These are phyloP conservation scores for Oryza longistaminata DNA, from an alignment of 176 grass and related monocot species.

Conservation along the genomic window DNA sequence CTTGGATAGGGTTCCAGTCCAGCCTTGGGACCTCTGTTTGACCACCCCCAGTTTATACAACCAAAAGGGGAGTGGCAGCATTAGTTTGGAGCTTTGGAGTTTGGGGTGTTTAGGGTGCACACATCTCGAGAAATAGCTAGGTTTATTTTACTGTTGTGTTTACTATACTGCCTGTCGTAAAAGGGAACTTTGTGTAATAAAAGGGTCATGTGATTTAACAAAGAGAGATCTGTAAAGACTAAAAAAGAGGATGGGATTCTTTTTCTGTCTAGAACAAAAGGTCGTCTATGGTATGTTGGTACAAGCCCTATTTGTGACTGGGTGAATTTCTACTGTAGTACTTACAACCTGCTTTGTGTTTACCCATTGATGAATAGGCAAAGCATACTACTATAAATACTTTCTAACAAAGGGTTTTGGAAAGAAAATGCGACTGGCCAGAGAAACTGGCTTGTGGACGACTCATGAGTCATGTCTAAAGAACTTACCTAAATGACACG, in stretches of 20 bases:
- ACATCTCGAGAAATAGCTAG: constrained; percentile 33
- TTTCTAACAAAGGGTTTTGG: background rate
- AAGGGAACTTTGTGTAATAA: constrained; percentile 27
- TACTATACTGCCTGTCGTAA: constrained; percentile 17
- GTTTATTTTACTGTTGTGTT: background rate
- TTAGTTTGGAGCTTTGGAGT: constrained; percentile 26
- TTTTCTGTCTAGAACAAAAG: background rate
- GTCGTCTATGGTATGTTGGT: background rate
- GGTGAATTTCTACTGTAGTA: constrained; percentile 13
- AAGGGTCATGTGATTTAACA: background rate
- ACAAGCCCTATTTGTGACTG: background rate
- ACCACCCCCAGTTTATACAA: constrained; percentile 38
- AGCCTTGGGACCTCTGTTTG: constrained; percentile 54
- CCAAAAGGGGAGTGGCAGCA: background rate
- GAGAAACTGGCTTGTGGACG: constrained; percentile 24
- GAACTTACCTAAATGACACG: background rate
- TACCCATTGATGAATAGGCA: background rate
- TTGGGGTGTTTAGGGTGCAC: constrained; percentile 38
- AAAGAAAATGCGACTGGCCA: background rate
- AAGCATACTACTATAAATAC: background rate
- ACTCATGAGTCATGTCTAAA: background rate
- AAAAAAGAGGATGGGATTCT: background rate
- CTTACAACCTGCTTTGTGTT: background rate
- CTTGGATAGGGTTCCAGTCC: constrained; percentile 38
- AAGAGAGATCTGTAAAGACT: background rate